These are phyloP conservation scores for Diaporthe australafricana DNA, from an alignment of 2,329 filamentous ascomycete species.

Conservation along the genomic window DNA sequence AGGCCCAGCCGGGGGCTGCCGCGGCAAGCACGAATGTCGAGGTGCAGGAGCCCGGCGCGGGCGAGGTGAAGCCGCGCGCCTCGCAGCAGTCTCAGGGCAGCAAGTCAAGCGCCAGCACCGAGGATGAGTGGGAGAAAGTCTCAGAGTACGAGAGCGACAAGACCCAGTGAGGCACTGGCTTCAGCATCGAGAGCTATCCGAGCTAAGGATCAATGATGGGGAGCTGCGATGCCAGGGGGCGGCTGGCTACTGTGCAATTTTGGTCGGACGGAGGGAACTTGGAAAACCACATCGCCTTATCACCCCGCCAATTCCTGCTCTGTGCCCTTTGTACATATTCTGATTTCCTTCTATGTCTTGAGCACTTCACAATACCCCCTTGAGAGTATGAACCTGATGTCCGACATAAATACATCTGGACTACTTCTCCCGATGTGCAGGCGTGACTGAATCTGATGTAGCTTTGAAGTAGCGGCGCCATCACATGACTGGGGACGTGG, in stretches of 20 bases:
- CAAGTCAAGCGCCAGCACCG: slow-evolving; percentile 78
- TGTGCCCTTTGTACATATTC: slow-evolving; percentile 24
- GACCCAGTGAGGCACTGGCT: slow-evolving; percentile 54
- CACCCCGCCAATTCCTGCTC: neutral
- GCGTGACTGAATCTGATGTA: neutral
- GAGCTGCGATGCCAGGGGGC: neutral
- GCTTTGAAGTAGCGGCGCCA: neutral
- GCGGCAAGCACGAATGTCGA: slow-evolving; percentile 58
- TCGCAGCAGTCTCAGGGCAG: slow-evolving; percentile 54
- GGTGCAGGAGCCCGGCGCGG: slow-evolving; percentile 50
- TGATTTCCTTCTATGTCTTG: neutral
- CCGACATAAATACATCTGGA: neutral
- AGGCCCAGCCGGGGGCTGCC: slow-evolving; percentile 38
- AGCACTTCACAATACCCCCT: slow-evolving; percentile 8
- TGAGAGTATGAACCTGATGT: neutral
- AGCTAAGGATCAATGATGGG: neutral
- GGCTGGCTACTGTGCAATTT: neutral
- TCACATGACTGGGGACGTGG: slow-evolving; percentile 32
- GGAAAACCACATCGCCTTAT: neutral
- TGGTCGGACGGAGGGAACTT: neutral
- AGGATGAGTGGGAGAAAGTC: slow-evolving; percentile 98
- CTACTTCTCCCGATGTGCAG: neutral
- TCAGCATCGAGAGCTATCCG: neutral
- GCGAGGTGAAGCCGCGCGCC: slow-evolving; percentile 61
- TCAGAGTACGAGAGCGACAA: slow-evolving; percentile 77